Percentiles rank a stretch among this genome's conserved stretches.
These are phyloP conservation scores for Entomophthora muscae DNA, from an alignment of 371 early-diverging fungal species.

Conservation along the genomic window DNA sequence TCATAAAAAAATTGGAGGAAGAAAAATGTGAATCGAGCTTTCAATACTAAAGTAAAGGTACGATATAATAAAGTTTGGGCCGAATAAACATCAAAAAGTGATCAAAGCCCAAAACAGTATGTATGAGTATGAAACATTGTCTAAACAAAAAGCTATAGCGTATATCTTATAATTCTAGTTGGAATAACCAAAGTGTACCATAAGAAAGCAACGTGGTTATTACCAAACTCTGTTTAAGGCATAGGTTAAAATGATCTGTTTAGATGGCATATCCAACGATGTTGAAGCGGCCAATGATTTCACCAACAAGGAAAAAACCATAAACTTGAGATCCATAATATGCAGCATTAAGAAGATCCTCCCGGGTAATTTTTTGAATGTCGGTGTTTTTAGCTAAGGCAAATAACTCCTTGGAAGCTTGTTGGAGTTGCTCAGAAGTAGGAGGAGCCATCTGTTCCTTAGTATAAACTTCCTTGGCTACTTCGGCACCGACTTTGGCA, in stretches of 20 bases:
- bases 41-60: too few relatives aligned
- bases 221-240: neutral
- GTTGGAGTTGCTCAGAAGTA: constrained; percentile 7
- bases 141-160: too few relatives aligned
- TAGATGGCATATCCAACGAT: constrained; percentile 44
- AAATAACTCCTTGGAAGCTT: constrained; percentile 10
- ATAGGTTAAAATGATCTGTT: neutral
- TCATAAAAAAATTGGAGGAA: too few relatives aligned
- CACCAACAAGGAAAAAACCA: constrained; percentile 52
- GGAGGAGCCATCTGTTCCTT: constrained; percentile 11
- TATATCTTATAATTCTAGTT: too few relatives aligned
- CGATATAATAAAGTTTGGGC: too few relatives aligned
- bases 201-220: too few relatives aligned
- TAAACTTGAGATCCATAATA: constrained; percentile 41
- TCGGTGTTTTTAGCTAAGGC: constrained; percentile 11
- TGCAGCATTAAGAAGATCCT: constrained; percentile 16
- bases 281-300: constrained; percentile 53
- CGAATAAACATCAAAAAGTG: too few relatives aligned
- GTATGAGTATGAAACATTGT: too few relatives aligned
- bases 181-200: too few relatives aligned
- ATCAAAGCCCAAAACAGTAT: too few relatives aligned
- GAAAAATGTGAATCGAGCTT: too few relatives aligned
- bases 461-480: constrained; percentile 13
- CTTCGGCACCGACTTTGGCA: constrained; percentile 36
- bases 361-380: neutral